Conservation (phyloP, 2,329 filamentous ascomycete species). For the Hypoxylon sp. region DNA sequence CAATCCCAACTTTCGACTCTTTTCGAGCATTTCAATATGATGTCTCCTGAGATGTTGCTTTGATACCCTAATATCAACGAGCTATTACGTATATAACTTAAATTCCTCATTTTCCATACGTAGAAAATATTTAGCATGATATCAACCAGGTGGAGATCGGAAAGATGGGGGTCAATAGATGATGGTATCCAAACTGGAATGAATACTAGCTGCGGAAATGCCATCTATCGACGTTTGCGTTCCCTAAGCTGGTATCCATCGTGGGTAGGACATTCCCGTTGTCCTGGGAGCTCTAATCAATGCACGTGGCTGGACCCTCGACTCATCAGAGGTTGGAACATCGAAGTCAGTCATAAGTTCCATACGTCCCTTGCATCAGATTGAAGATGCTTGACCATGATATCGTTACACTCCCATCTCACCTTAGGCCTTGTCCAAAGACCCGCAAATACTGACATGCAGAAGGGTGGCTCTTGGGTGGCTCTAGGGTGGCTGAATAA, state of each 20-base stretch:
- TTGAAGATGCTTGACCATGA: constrained; percentile 20
- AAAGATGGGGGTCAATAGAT: background rate
- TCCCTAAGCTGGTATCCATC: constrained; percentile 8
- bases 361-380: constrained; percentile 29
- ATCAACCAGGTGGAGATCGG: constrained; percentile 4
- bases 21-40: background rate
- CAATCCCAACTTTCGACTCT: background rate
- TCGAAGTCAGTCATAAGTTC: constrained; percentile 20
- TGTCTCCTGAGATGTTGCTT: background rate
- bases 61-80: background rate
- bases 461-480: constrained; percentile 21
- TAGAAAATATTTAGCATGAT: background rate
- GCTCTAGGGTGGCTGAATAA: constrained; percentile 23
- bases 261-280: constrained; percentile 10
- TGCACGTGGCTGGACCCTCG: constrained; percentile 34
- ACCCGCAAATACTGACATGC: constrained; percentile 37
- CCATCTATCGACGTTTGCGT: constrained; percentile 11
- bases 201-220: constrained; percentile 11
- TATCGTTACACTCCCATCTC: constrained; percentile 23
- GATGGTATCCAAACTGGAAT: constrained; percentile 13
- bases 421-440: constrained; percentile 16
- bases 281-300: constrained; percentile 21
- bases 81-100: constrained; percentile 2
- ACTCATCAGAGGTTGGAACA: constrained; percentile 27
- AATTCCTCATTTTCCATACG: background rate